These are phyloP conservation scores for Candida sp. DNA, from an alignment of 1,139 yeast genomes.

Conservation along the genomic window DNA sequence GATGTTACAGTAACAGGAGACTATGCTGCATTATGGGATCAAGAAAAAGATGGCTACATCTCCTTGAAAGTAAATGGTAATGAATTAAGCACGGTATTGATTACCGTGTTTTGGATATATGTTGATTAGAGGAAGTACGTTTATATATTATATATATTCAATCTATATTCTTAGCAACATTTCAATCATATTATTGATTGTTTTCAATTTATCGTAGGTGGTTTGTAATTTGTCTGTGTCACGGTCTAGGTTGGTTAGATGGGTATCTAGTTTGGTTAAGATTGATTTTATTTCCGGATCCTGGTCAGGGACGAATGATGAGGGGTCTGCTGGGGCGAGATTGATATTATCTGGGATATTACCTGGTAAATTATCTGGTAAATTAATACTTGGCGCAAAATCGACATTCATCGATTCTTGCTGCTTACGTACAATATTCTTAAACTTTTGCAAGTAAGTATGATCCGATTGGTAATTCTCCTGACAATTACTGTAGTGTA, in stretches of 20 bases:
- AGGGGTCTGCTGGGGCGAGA: neutral
- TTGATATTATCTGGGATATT: neutral
- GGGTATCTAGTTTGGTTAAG: neutral
- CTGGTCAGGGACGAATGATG: neutral
- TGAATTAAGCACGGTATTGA: slow-evolving; percentile 9
- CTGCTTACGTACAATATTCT: slow-evolving; percentile 12
- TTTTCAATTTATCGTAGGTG: slow-evolving; percentile 1
- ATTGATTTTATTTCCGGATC: neutral
- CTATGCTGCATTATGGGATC: slow-evolving; percentile 40
- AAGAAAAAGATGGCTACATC: slow-evolving; percentile 34
- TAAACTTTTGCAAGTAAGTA: slow-evolving; percentile 27
- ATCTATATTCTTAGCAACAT: neutral
- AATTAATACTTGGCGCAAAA: no score
- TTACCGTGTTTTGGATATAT: slow-evolving; percentile 32
- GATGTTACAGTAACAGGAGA: slow-evolving; percentile 19
- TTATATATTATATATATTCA: no score
- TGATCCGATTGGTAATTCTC: slow-evolving; percentile 27
- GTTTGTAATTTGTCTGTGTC: neutral
- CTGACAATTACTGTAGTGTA: slow-evolving; percentile 20
- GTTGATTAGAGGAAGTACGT: slow-evolving; percentile 6
- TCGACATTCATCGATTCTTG: no score
- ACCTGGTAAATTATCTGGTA: neutral
- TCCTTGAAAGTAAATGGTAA: slow-evolving; percentile 14
- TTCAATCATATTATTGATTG: neutral
- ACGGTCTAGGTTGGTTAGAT: neutral